Base-by-base conservation (phyloP, 495 filamentous ascomycete species). In the Xylaria castorea region DNA sequence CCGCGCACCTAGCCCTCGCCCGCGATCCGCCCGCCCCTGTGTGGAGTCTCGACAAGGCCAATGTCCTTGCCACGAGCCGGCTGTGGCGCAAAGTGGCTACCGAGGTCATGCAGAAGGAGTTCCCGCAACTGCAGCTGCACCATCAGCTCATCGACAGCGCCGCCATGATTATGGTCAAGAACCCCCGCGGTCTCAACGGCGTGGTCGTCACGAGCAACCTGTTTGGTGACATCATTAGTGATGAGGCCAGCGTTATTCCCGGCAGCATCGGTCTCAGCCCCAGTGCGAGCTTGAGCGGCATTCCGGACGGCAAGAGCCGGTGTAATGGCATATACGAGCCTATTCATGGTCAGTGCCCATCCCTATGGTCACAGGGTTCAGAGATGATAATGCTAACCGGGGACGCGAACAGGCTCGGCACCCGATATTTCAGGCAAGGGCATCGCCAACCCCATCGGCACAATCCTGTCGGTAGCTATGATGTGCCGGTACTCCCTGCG, bases 111-210 rank as follows among this genome's bases (percentile, higher is more conserved):
- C 87, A 82, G 27, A 91, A 91, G 68, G 96, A 99, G 86, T 99
- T 95, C 84, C 96, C 96, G 40, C 89, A 93, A 80, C 83, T 99
- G 27, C 88, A 92, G 85, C 79, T 97, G 50, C 89, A 89, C 71
- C 95, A 98, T 82, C 95, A 99, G 78, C 87, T 99, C 50, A 98
- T 99, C 79, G 96, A 99, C 84, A 92, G 89, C 68, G 96, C 95
- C 25, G 95, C 96, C 66, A 98, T 99, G 95, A 81, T 98, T 74
- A 95, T 98, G 93, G 89, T 99, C 66, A 97, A 97, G 91, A 93
- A 95, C 80, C 96, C 96, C 30, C 86, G 93, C 30, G 89, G 92
- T 65, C 86, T 99, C 61, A 98, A 98, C 80, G 96, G 96, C 64
- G 90, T 99, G 27, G 88, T 99, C 55, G 90, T 99, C 48, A 97